Conservation (phyloP, 805 yeast genomes). For the Tetrapisispora fleetii region DNA sequence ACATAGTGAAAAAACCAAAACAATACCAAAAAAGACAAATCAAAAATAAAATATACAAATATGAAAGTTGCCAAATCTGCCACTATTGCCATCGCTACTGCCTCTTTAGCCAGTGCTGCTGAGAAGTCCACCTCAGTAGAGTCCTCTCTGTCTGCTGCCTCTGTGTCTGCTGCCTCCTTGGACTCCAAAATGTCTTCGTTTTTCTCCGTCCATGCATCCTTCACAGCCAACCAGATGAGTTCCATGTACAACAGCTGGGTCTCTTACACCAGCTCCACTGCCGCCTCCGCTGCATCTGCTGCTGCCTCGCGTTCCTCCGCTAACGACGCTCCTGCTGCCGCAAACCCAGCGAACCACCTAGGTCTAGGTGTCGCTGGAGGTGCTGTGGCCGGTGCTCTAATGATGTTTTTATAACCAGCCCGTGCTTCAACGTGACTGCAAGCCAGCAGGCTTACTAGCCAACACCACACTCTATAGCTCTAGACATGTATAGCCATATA, state of each 20-base stretch:
- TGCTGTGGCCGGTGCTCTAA: constrained; percentile 1
- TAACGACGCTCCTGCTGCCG: background rate
- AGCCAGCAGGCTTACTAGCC: no score
- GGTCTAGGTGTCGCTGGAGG: background rate
- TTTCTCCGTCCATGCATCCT: background rate
- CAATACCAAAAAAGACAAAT: no score
- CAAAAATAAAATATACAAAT: no score
- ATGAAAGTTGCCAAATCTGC: background rate
- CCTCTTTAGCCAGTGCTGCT: background rate
- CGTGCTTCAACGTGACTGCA: no score
- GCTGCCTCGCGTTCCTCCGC: constrained; percentile 2
- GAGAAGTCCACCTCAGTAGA: background rate
- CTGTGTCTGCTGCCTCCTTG: background rate
- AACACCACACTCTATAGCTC: no score
- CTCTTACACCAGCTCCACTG: background rate
- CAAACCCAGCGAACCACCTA: background rate
- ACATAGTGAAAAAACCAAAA: no score
- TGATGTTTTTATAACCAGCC: background rate
- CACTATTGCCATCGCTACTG: background rate
- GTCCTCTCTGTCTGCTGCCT: background rate
- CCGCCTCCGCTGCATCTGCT: background rate
- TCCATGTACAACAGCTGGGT: background rate
- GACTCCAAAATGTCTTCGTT: background rate
- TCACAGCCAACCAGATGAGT: background rate
- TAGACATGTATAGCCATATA: no score